These are phyloP conservation scores for Maudiozyma bulderi DNA, from an alignment of 805 yeast genomes.

Conservation along the genomic window DNA sequence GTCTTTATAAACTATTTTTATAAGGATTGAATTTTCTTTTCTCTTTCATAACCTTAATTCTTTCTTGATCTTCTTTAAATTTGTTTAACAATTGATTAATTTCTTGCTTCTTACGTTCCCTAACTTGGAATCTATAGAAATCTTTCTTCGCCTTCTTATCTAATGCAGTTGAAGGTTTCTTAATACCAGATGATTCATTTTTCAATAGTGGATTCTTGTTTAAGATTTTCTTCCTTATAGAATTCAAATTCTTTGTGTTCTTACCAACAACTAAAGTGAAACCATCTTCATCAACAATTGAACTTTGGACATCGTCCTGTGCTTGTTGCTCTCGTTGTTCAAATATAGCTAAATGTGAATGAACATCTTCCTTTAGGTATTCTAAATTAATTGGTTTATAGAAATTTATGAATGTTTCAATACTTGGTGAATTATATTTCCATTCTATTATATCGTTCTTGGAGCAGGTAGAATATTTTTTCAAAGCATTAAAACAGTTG, in stretches of 20 bases:
- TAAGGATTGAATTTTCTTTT: slow-evolving; percentile 82
- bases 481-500: slow-evolving; percentile 48
- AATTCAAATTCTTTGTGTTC: slow-evolving; percentile 63
- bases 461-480: slow-evolving; percentile 32
- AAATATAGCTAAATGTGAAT: slow-evolving; percentile 55
- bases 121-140: slow-evolving; percentile 90
- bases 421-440: slow-evolving; percentile 28
- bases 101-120: slow-evolving; percentile 87
- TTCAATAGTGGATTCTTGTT: slow-evolving; percentile 28
- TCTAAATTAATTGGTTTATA: slow-evolving; percentile 39
- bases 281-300: slow-evolving; percentile 83
- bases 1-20: slow-evolving; percentile 23
- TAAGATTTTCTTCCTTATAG: slow-evolving; percentile 26
- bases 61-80: slow-evolving; percentile 86
- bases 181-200: slow-evolving; percentile 18
- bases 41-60: slow-evolving; percentile 67
- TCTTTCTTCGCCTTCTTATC: slow-evolving; percentile 68
- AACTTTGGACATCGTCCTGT: slow-evolving; percentile 44
- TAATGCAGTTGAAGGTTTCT: slow-evolving; percentile 34
- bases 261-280: slow-evolving; percentile 84
- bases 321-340: slow-evolving; percentile 60
- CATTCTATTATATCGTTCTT: slow-evolving; percentile 30
- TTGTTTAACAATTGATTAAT: slow-evolving; percentile 78
- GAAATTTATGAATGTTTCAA: slow-evolving; percentile 35
- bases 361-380: slow-evolving; percentile 45